Evolutionary conservation across 768 basidiomycete genomes (phyloP), one percentile per base, ranked within the genome.

Genomic region (Kwoniella dejecticola): DNA sequence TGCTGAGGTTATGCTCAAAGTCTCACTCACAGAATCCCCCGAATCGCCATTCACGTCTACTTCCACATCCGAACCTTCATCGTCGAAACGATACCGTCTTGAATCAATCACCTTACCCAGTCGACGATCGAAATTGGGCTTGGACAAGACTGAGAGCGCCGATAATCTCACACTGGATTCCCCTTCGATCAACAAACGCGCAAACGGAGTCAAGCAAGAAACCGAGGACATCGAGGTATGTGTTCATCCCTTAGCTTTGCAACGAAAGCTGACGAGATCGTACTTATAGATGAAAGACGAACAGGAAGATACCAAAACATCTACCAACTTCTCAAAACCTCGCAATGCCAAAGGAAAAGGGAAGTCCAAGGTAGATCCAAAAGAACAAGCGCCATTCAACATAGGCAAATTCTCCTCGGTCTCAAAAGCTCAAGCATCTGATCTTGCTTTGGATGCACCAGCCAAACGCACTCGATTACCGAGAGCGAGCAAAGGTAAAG

Each of bases 121-220:
- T 15, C 52, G 71, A 52, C 47, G 73, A 26, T 75, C 73, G 8
- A 68, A 66, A 52, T 53, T 75, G 15, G 66, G 64, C 4, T 19
- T 52, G 31, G 73, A 71, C 17, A 69, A 70, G 45, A 75, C 73
- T 0, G 63, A 54, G 2, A 72, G 71, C 42, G 55, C 61, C 2
- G 73, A 75, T 45, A 75, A 75, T 41, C 33, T 72, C 30, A 75
- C 73, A 5, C 67, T 75, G 11, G 69, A 63, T 11, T 70, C 69
- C 3, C 53, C 26, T 24, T 19, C 60, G 0, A 31, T 40, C 17
- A 67, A 62, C 6, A 36, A 33, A n/a, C 40, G 45, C 6, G 38
- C 36, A 8, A 60, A 59, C 36, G 52, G 52, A 54, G 27, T 49
- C 26, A 65, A 62, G 27, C 59, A 36, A 26, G 64, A 70, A 41